Base-by-base conservation (phyloP, 1,139 yeast genomes). In the Ogataea hybrid region DNA sequence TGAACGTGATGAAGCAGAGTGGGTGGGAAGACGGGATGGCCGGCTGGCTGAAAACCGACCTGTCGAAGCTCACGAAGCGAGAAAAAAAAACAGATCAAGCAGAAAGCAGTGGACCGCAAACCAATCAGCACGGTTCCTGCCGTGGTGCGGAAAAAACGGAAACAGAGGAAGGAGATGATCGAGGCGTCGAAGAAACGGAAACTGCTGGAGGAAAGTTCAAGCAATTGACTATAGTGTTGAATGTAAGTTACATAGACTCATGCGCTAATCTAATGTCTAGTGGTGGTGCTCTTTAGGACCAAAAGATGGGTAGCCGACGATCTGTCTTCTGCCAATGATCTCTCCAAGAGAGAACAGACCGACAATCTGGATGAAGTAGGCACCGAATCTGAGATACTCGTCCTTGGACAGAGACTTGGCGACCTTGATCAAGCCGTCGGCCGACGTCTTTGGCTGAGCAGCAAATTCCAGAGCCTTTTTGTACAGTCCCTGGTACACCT, bases 271-370 rank as follows among this genome's bases (percentile, higher is more conserved):
- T 39, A 34, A 42, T 51, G 52, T 35, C 42, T 41, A 43, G 44
- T 52, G 57, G 41, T 51, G 57, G 32, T 44, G 44, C 43, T 50
- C 52, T 48, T 56, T 52, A 46, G 63, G 62, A 33, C 62, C 61
- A 48, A 63, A 68, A 15, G 72, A 57, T 61, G 87, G 86, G 77
- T 89, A 89, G 55, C 96, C 96, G 61, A 87, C 83, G 50, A 89
- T 59, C 62, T 83, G 74, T 77, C 98, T 86, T 78, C 98, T 89
- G 62, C 99, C 99, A 62, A 92, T 77, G 56, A 90, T 81, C 76
- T 92, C 98, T 63, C 99, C 99, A 40, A 92, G 74, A 25, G 97
- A 82, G 70, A 89, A 92, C 67, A 89, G 78, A 51, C 97, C 99
- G 54, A 87, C 73, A 50, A 92, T 71, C 69, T 92, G 98, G 55